Evolutionary conservation across 371 early-diverging fungal species (phyloP).

Genomic region (Saksenaea vasiformis): DNA sequence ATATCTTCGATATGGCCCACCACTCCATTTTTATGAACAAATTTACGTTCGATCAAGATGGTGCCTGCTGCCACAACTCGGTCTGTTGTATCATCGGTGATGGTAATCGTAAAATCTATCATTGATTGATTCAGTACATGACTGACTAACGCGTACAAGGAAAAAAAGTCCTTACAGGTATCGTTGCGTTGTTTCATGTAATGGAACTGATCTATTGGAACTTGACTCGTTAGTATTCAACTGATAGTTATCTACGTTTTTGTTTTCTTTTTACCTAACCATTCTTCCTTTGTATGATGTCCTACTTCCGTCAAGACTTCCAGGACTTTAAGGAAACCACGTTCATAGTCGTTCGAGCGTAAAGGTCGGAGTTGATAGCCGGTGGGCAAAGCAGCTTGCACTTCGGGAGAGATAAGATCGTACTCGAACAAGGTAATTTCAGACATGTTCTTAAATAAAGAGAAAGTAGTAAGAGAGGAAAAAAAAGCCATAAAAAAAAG

Average conservation of each 20-base stretch:
- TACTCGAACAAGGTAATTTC: constrained; percentile 70
- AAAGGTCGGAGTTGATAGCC: constrained; percentile 87
- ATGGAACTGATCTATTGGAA: constrained; percentile 69
- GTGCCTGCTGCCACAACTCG: constrained; percentile 92
- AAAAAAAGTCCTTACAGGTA: constrained; percentile 59
- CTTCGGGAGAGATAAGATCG: constrained; percentile 73
- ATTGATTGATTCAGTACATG: neutral
- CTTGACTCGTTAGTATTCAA: too few relatives aligned
- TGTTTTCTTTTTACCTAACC: constrained; percentile 50
- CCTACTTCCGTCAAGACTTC: constrained; percentile 80
- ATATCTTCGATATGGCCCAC: constrained; percentile 93
- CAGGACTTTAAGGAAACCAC: constrained; percentile 74
- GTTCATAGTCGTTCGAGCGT: constrained; percentile 81
- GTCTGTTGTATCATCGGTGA: constrained; percentile 69
- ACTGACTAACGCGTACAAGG: neutral
- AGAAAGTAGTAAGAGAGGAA: neutral
- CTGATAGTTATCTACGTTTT: neutral
- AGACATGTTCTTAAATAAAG: neutral
- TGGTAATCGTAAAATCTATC: constrained; percentile 76
- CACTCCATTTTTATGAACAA: constrained; percentile 84
- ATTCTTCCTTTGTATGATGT: constrained; percentile 66
- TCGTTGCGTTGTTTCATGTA: constrained; percentile 73
- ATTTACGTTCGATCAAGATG: constrained; percentile 95
- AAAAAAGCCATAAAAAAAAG: neutral
- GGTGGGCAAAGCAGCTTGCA: constrained; percentile 71